Evolutionary conservation across 768 basidiomycete species (phyloP), one percentile per base, ranked within the genome.

Genomic region (Agrocybe praecox): DNA sequence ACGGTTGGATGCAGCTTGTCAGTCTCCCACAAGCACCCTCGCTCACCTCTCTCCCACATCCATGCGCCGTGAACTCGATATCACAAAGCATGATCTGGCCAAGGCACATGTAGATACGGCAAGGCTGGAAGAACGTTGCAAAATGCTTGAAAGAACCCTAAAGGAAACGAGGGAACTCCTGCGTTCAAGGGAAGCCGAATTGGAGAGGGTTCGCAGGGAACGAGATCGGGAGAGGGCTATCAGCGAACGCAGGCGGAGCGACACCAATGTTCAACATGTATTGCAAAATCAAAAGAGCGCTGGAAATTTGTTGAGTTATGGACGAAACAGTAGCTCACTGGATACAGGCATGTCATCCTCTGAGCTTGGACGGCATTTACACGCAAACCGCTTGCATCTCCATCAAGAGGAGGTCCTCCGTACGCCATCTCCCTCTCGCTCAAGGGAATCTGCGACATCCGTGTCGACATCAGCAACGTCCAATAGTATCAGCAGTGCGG

Each of bases 81-180:
- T 74, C 54, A 75, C 80, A 47, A 84, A 81, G 67, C 73, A 77
- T 58, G 83, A 86, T 55, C 77, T 86, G 33, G 75, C 80, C 49
- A 80, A 79, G 56, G 77, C 83, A 12, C 80, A 80, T 59, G 70
- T 75, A 53, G 84, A 88, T 49, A 74, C 83, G 19, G 69, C 78
- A 24, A 82, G 80, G 46, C 72, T 87, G 32, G 80, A 87, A 52
- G 89, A 90, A 59, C 79, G 83, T 15, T 87, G 82, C 70, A 81
- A 76, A 68, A 69, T 77, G 66, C 76, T 90, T 48, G 89, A 91
- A 63, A 80, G 75, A 62, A 78, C 84, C 17, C 72, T 91, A 56
- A 82, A 77, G 63, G 88, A 90, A 62, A 83, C 86, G 47, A 77
- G 82, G 49, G 87, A 89, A 12, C 60, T 83, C 47, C 68, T 90